phyloP scores from a whole-genome alignment of 2,329 filamentous ascomycete species.

The Fusarium scirpi region DNA sequence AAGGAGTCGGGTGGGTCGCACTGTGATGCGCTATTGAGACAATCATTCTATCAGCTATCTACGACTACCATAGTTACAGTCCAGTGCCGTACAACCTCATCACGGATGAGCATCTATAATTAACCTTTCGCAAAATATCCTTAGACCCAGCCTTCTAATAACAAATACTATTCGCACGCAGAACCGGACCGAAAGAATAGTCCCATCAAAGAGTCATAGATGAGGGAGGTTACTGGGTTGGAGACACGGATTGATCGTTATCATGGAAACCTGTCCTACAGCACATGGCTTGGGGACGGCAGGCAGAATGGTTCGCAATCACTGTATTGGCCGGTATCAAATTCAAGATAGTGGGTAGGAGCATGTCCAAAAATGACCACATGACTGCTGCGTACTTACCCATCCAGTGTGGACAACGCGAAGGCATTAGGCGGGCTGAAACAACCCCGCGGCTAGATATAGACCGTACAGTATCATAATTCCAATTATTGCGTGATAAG shows the following conservation, averaged over 20 bases:
- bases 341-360: slow-evolving; percentile 1
- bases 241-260: neutral
- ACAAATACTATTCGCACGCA: neutral
- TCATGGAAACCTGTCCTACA: neutral
- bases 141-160: neutral
- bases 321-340: slow-evolving; percentile 8
- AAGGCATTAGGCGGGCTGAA: neutral
- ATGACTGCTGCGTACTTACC: slow-evolving; percentile 20
- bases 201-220: neutral
- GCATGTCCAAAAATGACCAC: slow-evolving; percentile 18
- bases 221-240: neutral
- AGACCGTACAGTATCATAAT: neutral
- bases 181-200: neutral
- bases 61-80: neutral
- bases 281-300: neutral
- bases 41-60: neutral
- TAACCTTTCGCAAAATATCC: neutral
- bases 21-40: slow-evolving; percentile 29
- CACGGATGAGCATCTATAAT: neutral
- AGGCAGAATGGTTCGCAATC: neutral
- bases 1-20: slow-evolving; percentile 25
- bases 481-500: slow-evolving; percentile 1
- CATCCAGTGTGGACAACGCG: neutral
- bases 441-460: neutral
- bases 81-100: neutral